phyloP scores from a whole-genome alignment of 768 basidiomycete species.

The Hericium coralloides region DNA sequence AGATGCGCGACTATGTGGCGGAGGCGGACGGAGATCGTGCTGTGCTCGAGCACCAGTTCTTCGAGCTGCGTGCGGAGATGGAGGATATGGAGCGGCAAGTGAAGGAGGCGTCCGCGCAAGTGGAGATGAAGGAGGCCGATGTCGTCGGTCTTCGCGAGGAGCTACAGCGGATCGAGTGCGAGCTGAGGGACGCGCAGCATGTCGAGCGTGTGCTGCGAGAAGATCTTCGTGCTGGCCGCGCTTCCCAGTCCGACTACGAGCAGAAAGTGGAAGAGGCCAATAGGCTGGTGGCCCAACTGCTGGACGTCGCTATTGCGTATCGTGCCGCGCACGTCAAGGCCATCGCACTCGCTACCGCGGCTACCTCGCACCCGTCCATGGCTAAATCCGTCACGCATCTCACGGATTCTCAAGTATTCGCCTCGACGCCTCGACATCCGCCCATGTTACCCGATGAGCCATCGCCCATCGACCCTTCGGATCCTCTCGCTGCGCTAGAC shows the following conservation, averaged over 20 bases:
- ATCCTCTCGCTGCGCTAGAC: conserved; percentile 63
- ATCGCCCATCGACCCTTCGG: conserved; percentile 69
- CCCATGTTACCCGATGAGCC: conserved; percentile 52
- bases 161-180: conserved; percentile 59
- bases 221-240: conserved; percentile 60
- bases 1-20: conserved; percentile 79
- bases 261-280: conserved; percentile 55
- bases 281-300: conserved; percentile 70
- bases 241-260: conserved; percentile 61
- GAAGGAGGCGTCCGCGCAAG: conserved; percentile 50
- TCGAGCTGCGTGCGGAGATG: conserved; percentile 55
- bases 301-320: conserved; percentile 74
- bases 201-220: conserved; percentile 64
- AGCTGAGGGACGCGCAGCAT: conserved; percentile 57
- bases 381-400: conserved; percentile 40
- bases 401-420: conserved; percentile 18
- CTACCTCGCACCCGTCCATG: conserved; percentile 37
- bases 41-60: conserved; percentile 82
- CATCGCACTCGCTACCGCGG: conserved; percentile 48
- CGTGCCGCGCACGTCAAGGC: conserved; percentile 71
- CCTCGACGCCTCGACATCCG: conserved; percentile 38
- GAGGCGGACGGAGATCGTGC: conserved; percentile 94
- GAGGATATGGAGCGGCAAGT: conserved; percentile 55
- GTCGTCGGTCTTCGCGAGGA: conserved; percentile 64
- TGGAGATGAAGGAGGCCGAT: conserved; percentile 60